Conservation (phyloP, 208 protist species). For the Borovskyia barvae region DNA sequence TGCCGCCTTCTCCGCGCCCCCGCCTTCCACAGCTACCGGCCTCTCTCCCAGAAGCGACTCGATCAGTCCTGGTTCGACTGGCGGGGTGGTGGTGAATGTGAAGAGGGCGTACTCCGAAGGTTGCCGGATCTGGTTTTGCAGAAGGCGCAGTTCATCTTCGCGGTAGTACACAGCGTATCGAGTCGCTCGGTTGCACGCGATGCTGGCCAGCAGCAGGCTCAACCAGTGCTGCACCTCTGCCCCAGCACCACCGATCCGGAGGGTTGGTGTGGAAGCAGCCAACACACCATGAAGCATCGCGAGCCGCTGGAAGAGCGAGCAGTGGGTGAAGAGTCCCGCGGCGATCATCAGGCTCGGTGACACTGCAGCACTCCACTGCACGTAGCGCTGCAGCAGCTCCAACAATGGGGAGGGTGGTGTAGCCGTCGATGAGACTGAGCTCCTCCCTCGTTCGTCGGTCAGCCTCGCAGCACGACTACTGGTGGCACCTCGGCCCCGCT, state of each 20-base stretch:
- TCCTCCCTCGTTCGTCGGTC: too few relatives aligned
- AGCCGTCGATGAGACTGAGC: neutral
- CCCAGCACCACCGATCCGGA: slow-evolving; percentile 7
- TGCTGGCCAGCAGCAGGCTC: slow-evolving; percentile 33
- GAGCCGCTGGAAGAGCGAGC: slow-evolving; percentile 66
- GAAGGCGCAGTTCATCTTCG: slow-evolving; percentile 74
- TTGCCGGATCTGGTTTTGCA: slow-evolving; percentile 74
- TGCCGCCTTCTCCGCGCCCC: neutral
- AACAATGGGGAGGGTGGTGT: slow-evolving; percentile 1
- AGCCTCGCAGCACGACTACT: neutral
- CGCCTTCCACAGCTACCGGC: neutral
- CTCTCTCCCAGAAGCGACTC: slow-evolving; percentile 8
- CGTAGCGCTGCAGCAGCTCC: slow-evolving; percentile 11
- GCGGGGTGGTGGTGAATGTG: slow-evolving; percentile 72
- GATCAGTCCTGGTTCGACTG: slow-evolving; percentile 48
- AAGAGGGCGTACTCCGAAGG: slow-evolving; percentile 65
- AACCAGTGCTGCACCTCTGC: slow-evolving; percentile 26
- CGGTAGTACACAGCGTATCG: slow-evolving; percentile 85
- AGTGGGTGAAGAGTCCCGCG: slow-evolving; percentile 10
- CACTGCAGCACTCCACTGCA: neutral
- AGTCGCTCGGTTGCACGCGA: slow-evolving; percentile 72
- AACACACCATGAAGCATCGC: slow-evolving; percentile 49
- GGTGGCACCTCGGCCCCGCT: neutral
- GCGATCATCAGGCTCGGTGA: neutral
- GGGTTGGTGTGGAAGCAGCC: neutral